Evolutionary conservation across 371 early-diverging fungal genomes (phyloP).

Genomic region (Mucor piriformis): DNA sequence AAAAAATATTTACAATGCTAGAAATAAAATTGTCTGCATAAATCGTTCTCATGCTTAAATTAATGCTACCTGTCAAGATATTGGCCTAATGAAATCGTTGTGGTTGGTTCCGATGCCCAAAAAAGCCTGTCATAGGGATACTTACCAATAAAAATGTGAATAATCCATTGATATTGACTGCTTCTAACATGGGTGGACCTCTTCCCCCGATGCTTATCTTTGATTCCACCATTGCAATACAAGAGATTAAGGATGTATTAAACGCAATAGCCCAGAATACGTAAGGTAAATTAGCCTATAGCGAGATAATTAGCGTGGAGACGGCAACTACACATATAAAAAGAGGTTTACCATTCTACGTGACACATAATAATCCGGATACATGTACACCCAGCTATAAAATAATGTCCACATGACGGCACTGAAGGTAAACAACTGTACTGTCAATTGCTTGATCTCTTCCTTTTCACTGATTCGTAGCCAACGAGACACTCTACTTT

Average conservation of each 20-base stretch:
- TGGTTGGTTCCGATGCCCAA: background rate
- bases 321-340: background rate
- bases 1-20: constrained; percentile 52
- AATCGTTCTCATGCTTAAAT: constrained; percentile 75
- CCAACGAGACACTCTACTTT: constrained; percentile 2
- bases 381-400: constrained; percentile 20
- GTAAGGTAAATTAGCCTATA: constrained; percentile 76
- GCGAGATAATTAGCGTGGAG: background rate
- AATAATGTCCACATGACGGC: constrained; percentile 39
- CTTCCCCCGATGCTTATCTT: constrained; percentile 19
- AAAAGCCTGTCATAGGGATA: background rate
- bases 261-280: constrained; percentile 74
- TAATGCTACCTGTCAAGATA: constrained; percentile 81
- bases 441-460: constrained; percentile 1
- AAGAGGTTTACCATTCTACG: constrained; percentile 63
- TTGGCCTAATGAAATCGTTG: constrained; percentile 63
- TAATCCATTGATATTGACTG: constrained; percentile 82
- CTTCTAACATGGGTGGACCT: constrained; percentile 63
- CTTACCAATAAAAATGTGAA: constrained; percentile 80
- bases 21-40: constrained; percentile 49
- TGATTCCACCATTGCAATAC: constrained; percentile 61
- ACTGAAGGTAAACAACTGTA: constrained; percentile 22
- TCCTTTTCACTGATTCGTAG: background rate
- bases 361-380: constrained; percentile 50
- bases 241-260: constrained; percentile 59